Conservation (phyloP, 305 asterid species). For the Fraxinus albicans region DNA sequence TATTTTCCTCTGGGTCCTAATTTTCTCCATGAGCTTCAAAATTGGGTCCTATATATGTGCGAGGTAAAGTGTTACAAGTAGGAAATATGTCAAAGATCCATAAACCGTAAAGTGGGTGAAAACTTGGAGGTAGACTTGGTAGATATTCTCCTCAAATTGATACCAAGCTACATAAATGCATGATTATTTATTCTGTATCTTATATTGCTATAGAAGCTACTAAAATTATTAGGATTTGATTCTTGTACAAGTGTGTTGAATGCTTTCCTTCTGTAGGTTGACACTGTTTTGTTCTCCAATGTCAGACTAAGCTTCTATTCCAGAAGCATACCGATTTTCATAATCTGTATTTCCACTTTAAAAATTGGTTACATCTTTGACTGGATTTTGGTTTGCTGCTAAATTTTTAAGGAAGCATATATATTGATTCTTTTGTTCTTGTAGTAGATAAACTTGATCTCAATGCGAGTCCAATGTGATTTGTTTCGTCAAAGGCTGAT, state of each 20-base stretch:
- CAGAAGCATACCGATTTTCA: background rate
- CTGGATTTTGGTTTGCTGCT: background rate
- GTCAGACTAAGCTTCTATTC: background rate
- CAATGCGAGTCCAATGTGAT: background rate
- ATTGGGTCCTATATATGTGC: constrained; percentile 44
- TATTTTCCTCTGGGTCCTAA: constrained; percentile 50
- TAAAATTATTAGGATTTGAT: background rate
- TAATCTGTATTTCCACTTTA: background rate
- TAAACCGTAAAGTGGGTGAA: background rate
- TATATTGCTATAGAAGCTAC: background rate
- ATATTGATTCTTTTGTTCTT: background rate
- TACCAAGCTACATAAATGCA: background rate
- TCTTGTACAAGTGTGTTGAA: background rate
- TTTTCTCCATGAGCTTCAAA: constrained; percentile 56
- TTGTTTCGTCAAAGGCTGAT: background rate
- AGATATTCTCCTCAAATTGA: background rate
- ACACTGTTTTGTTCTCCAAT: background rate
- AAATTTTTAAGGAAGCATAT: background rate
- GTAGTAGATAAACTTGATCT: background rate
- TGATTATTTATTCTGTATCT: background rate
- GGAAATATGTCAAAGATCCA: background rate
- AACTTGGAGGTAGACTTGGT: background rate
- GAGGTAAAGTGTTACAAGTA: constrained; percentile 24
- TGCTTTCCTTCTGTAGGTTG: background rate
- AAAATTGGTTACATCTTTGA: background rate